A percentile compares a stretch with the other conserved stretches of the same genome.
Evolutionary conservation across 1,139 yeast species (phyloP).

Genomic region (Eremothecium cymbalariae): DNA sequence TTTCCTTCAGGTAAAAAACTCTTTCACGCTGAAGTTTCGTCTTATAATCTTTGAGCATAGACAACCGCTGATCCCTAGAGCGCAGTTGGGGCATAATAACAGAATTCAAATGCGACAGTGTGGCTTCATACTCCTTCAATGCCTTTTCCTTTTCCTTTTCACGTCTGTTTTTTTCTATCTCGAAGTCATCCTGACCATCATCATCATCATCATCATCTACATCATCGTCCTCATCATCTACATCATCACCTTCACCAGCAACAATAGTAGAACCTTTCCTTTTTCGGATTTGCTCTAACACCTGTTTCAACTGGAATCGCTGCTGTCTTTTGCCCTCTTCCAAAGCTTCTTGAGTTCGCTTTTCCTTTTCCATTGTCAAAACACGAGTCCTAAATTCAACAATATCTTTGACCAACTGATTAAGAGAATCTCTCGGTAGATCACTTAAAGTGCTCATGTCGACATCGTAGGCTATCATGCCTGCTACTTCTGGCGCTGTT

Average conservation of each 20-base stretch:
- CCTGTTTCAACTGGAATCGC: constrained; percentile 39
- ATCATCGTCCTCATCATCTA: constrained; percentile 20
- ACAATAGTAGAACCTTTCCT: constrained; percentile 22
- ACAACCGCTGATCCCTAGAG: constrained; percentile 18
- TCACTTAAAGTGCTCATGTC: constrained; percentile 55
- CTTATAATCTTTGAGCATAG: constrained; percentile 21
- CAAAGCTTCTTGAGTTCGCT: constrained; percentile 44
- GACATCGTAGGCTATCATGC: constrained; percentile 39
- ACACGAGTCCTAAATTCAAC: constrained; percentile 57
- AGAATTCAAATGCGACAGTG: constrained; percentile 16
- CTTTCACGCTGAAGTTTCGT: constrained; percentile 13
- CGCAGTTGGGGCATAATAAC: constrained; percentile 21
- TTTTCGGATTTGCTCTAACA: constrained; percentile 43
- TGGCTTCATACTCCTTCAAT: constrained; percentile 22
- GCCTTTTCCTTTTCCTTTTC: constrained; percentile 23
- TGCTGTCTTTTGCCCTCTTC: constrained; percentile 48
- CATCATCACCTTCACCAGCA: constrained; percentile 16
- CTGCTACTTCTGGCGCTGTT: constrained; percentile 8
- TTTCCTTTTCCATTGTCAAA: constrained; percentile 48
- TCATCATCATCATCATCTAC: constrained; percentile 28
- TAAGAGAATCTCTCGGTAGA: constrained; percentile 51
- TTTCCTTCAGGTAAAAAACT: constrained; percentile 21
- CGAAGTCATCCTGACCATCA: constrained; percentile 23
- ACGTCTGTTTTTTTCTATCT: constrained; percentile 23
- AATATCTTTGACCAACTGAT: constrained; percentile 51